These are phyloP conservation scores for Tagetes erecta DNA, from an alignment of 129 eudicot genomes.

Conservation along the genomic window DNA sequence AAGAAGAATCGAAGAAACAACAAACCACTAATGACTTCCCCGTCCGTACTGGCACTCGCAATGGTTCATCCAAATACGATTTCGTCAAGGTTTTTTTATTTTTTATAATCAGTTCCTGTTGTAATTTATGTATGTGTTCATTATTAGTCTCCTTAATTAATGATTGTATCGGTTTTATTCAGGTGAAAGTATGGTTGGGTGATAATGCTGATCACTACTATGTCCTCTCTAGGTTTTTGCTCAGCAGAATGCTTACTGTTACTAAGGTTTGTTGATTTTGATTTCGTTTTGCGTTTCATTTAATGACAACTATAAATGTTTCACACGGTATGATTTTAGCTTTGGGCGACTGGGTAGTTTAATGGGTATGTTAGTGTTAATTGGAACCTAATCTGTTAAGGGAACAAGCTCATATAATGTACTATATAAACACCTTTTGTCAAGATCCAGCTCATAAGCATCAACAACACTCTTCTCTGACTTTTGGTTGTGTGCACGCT, in stretches of 20 bases:
- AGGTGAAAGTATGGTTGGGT: slow-evolving; percentile 99
- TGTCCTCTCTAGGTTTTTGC: slow-evolving; percentile 94
- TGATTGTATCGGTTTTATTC: neutral
- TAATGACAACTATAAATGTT: neutral
- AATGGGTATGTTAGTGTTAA: slow-evolving; percentile 3
- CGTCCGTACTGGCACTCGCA: slow-evolving; percentile 54
- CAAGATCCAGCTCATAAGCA: no score
- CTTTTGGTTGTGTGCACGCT: neutral
- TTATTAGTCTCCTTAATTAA: no score
- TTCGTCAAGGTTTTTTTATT: slow-evolving; percentile 80
- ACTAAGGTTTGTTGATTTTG: slow-evolving; percentile 64
- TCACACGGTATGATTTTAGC: neutral
- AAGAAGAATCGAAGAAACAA: slow-evolving; percentile 32
- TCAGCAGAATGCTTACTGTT: slow-evolving; percentile 96
- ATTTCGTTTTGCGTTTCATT: neutral
- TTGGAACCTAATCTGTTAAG: slow-evolving; percentile 23
- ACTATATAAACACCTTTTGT: neutral
- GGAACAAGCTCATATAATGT: neutral
- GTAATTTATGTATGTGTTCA: no score
- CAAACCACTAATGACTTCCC: slow-evolving; percentile 32
- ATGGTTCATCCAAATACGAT: slow-evolving; percentile 94
- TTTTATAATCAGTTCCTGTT: neutral
- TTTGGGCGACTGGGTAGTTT: neutral
- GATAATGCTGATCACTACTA: slow-evolving; percentile 98
- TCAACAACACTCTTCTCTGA: neutral